These are phyloP conservation scores for Fonsecaea pugnacius DNA, from an alignment of 2,329 filamentous ascomycete species.

Conservation along the genomic window DNA sequence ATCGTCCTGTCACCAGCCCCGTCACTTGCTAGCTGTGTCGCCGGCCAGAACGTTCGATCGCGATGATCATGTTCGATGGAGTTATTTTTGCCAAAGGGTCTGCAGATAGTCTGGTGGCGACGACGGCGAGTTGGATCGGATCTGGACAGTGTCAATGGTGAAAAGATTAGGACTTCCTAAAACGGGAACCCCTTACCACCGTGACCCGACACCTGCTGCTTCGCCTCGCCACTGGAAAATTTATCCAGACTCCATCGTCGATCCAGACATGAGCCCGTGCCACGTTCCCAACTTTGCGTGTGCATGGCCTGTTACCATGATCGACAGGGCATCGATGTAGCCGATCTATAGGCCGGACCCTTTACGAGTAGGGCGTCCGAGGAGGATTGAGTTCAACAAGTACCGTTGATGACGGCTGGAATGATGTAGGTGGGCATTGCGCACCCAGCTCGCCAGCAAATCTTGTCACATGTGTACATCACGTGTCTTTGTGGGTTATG, in stretches of 20 bases:
- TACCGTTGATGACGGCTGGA: background rate
- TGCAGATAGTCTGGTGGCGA: background rate
- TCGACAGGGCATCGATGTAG: constrained; percentile 1
- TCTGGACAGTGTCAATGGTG: background rate
- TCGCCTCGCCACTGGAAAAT: background rate
- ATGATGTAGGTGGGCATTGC: background rate
- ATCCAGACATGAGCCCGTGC: background rate
- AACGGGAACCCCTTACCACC: background rate
- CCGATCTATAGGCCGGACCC: background rate
- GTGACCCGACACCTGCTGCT: background rate
- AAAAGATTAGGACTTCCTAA: background rate
- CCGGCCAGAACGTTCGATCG: constrained; percentile 3
- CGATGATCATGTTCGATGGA: background rate
- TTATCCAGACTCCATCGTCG: background rate
- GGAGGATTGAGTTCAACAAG: background rate
- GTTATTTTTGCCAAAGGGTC: background rate
- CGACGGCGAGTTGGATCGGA: background rate
- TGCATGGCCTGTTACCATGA: background rate
- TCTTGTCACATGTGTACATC: background rate
- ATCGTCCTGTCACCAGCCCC: background rate
- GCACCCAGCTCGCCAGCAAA: background rate
- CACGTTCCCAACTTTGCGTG: background rate
- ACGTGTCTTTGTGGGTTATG: background rate
- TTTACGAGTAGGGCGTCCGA: background rate
- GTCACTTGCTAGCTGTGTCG: background rate